Evolutionary conservation across 2,329 filamentous ascomycete genomes (phyloP).

Genomic region (Mariannaea elegans): DNA sequence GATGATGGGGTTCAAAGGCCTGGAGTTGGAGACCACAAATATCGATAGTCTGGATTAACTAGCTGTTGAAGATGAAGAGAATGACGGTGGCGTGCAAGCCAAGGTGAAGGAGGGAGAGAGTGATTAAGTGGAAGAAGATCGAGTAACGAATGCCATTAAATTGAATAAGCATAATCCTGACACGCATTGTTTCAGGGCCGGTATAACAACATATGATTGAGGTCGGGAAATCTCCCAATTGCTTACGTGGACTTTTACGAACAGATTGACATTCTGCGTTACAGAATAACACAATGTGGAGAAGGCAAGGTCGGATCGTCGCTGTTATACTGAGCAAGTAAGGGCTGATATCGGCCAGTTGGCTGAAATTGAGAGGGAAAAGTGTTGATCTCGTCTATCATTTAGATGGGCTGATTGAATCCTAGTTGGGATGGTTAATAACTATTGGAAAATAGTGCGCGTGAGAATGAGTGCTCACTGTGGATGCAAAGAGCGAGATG

Average conservation of each 20-base stretch:
- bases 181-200: not conserved
- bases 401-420: too few species aligned
- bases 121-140: not conserved
- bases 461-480: too few species aligned
- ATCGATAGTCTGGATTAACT: slow-evolving; percentile 13
- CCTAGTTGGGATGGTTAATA: too few species aligned
- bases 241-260: not conserved
- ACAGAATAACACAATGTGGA: not conserved
- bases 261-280: not conserved
- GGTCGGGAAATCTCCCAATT: not conserved
- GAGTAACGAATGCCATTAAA: not conserved
- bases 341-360: not conserved
- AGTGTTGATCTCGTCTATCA: not conserved
- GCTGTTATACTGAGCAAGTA: not conserved
- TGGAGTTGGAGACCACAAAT: slow-evolving; percentile 40
- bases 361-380: not conserved
- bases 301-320: not conserved
- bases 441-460: too few species aligned
- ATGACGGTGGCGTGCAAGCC: too few species aligned
- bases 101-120: not conserved
- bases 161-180: not conserved
- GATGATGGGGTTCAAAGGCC: slow-evolving; percentile 36
- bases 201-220: not conserved
- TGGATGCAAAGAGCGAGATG: too few species aligned
- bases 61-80: not conserved